These are phyloP conservation scores for Curvularia spicifera DNA, from an alignment of 2,329 filamentous ascomycete genomes.

Conservation along the genomic window DNA sequence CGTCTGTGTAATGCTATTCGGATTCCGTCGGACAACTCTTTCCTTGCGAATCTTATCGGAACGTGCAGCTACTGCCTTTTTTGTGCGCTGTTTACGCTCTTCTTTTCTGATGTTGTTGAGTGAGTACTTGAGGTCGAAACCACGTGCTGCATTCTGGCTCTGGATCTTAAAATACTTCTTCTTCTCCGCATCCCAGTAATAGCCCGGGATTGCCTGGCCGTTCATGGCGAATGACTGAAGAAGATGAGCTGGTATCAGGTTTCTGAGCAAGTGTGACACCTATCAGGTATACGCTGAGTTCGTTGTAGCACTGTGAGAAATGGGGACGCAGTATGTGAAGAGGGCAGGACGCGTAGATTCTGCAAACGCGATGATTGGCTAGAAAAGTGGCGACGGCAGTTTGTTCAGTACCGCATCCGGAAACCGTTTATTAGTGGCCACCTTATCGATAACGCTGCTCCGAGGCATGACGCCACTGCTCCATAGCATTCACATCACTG, in stretches of 20 bases:
- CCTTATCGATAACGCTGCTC: constrained; percentile 27
- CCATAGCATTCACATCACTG: constrained; percentile 27
- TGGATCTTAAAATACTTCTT: constrained; percentile 59
- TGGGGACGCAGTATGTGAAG: too few relatives aligned
- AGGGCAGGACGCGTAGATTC: neutral
- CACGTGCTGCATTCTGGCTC: constrained; percentile 43
- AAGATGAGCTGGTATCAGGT: neutral
- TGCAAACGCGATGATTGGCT: constrained; percentile 2
- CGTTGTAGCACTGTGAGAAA: neutral
- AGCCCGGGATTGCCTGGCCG: constrained; percentile 55
- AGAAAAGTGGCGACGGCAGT: constrained; percentile 3
- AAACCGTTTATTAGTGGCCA: constrained; percentile 2
- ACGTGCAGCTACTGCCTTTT: constrained; percentile 17
- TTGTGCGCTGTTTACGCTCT: constrained; percentile 34
- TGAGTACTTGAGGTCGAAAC: constrained; percentile 49
- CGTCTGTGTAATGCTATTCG: constrained; percentile 24
- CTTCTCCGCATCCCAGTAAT: constrained; percentile 57
- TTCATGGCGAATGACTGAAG: constrained; percentile 38
- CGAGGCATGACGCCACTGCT: constrained; percentile 35
- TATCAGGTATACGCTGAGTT: neutral
- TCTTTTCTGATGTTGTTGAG: constrained; percentile 50
- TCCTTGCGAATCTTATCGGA: constrained; percentile 29
- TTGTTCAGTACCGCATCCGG: neutral
- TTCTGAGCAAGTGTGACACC: neutral
- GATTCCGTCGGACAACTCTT: constrained; percentile 32